Evolutionary conservation across 225 moss, liverwort and hornwort species (phyloP), one percentile per base, ranked within the genome.

Genomic region (Lunularia cruciata): DNA sequence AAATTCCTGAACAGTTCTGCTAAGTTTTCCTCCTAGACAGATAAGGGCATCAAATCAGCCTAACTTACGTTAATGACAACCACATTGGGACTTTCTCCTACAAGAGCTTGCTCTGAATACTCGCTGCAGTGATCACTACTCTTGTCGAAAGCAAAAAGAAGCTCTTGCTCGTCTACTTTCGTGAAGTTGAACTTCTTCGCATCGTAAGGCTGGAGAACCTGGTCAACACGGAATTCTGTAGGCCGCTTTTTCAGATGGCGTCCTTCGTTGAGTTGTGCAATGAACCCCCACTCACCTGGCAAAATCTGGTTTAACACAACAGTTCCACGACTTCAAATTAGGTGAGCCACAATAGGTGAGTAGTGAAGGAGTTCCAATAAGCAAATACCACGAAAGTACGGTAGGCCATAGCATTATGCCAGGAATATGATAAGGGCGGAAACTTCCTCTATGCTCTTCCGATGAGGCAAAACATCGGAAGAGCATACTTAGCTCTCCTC

Each of bases 231-330:
- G 54, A 98, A 91, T 60, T 98, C 96, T 4, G 96, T 98, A 1
- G 87, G 81, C 0, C 96, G 92, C 78, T 98, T 98, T 71, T 90
- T 89, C 25, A 75, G 65, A 30, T 92, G 92, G 1, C 92, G 84
- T 16, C 96, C 96, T 69, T 98, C 92, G 13, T 98, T 98, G 35
- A 92, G 75, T 70, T 98, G 96, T 1, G 92, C 92, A 27, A 98
- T 81, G 70, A 90, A 98, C 8, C 96, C 92, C 27, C 76, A 77
- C 2, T 81, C 83, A 49, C 96, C 96, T 0, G 76, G 83, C 35
- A 98, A 77, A 62, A 90, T 76, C 89, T 98, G 87, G n/a, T n/a
- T n/a, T n/a, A n/a, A n/a, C n/a, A n/a, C n/a, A n/a, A n/a, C n/a
- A n/a, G n/a, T n/a, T n/a, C n/a, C n/a, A n/a, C n/a, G n/a, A n/a